Conservation (phyloP, 2,329 filamentous ascomycete species). For the Pseudogymnoascus sp. region DNA sequence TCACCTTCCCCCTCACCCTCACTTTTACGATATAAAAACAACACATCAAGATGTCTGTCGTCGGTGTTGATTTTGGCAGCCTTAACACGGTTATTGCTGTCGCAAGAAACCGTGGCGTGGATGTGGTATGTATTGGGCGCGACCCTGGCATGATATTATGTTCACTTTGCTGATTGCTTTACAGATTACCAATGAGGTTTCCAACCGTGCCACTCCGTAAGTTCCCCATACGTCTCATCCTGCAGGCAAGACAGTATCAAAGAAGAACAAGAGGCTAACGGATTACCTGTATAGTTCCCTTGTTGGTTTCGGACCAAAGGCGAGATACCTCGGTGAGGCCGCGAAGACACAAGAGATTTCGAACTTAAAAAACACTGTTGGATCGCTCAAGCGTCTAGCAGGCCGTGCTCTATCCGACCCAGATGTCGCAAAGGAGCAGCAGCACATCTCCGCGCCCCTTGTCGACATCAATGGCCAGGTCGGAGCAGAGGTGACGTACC, state of each 20-base stretch:
- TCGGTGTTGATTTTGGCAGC: slow-evolving; percentile 71
- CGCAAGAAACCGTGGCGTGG: slow-evolving; percentile 95
- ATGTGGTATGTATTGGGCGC: slow-evolving; percentile 69
- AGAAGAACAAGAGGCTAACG: slow-evolving; percentile 13
- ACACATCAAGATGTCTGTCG: slow-evolving; percentile 18
- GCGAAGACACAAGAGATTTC: slow-evolving; percentile 99
- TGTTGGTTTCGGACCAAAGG: slow-evolving; percentile 90
- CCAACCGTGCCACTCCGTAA: slow-evolving; percentile 96
- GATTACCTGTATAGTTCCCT: slow-evolving; percentile 55
- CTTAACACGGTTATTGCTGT: slow-evolving; percentile 97
- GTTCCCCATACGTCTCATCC: slow-evolving; percentile 32
- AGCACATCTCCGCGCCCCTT: slow-evolving; percentile 77
- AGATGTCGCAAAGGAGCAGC: slow-evolving; percentile 86
- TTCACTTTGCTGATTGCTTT: slow-evolving; percentile 27
- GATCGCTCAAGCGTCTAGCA: slow-evolving; percentile 83
- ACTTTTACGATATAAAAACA: background rate
- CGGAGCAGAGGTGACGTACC: slow-evolving; percentile 85
- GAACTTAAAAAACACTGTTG: slow-evolving; percentile 98
- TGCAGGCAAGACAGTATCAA: background rate
- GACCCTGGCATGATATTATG: slow-evolving; percentile 9
- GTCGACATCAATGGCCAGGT: slow-evolving; percentile 91
- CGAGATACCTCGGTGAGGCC: slow-evolving; percentile 85
- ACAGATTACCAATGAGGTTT: slow-evolving; percentile 97
- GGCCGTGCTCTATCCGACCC: slow-evolving; percentile 82
- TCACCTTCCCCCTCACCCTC: slow-evolving; percentile 1